Evolutionary conservation across 2,329 filamentous ascomycete species (phyloP).

Genomic region (Aspergillus tanneri): DNA sequence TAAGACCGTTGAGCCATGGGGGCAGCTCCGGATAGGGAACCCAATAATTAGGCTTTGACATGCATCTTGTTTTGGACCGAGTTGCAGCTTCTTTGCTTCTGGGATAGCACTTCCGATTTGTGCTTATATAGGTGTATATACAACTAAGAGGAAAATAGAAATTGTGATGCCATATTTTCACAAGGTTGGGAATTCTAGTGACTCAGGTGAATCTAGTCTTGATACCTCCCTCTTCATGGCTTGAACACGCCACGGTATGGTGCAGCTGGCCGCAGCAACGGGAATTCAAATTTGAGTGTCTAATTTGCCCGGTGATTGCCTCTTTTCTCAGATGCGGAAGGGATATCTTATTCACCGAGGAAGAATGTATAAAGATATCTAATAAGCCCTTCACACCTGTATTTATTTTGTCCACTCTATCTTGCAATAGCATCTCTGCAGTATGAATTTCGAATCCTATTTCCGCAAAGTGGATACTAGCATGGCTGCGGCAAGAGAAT

Average conservation of each 20-base stretch:
- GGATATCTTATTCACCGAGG: not conserved
- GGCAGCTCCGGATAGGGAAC: not conserved
- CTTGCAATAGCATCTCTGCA: not conserved
- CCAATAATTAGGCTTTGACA: not conserved
- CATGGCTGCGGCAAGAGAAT: slow-evolving; percentile 6
- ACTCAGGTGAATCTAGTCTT: not conserved
- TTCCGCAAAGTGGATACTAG: slow-evolving; percentile 1
- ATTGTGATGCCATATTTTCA: not conserved
- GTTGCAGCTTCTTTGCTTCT: not conserved
- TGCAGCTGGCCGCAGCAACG: not conserved
- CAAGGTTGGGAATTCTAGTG: not conserved
- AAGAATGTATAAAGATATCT: not conserved
- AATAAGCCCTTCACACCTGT: not conserved
- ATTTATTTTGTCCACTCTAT: not conserved
- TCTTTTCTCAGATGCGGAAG: not conserved
- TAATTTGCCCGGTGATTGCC: not conserved
- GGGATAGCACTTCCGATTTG: not conserved
- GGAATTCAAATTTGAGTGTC: not conserved
- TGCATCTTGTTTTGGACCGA: not conserved
- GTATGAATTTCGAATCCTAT: not conserved
- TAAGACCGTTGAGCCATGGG: not conserved
- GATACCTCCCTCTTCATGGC: not conserved
- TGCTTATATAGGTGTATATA: not conserved
- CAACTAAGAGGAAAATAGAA: not conserved
- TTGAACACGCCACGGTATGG: not conserved